Evolutionary conservation across 371 early-diverging fungal species (phyloP), one percentile per base, ranked within the genome.

Genomic region (Mortierella sp.): DNA sequence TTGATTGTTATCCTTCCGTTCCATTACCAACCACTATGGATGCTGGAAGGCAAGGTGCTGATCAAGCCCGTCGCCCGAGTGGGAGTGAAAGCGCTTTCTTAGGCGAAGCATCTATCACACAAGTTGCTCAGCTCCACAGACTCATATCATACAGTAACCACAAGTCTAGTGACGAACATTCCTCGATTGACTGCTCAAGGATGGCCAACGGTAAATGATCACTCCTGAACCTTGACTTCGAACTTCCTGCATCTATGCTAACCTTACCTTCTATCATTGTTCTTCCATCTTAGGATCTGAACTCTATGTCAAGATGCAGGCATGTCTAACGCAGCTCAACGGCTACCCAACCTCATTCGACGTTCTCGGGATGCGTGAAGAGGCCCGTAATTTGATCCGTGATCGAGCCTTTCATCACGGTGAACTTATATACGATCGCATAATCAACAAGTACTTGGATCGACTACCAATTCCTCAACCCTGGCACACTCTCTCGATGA

Each of bases 401-500:
- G 60, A 71, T 21, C 47, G 63, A 9, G 57, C 54, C 6, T 17
- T 67, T 10, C 39, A 49, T 6, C 29, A 43, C 3, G 73, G 67
- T 2, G 43, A 27, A 1, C 49, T 44, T 19, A 31, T 61, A 16
- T 74, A 74, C 24, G 60, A 74, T 45, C 48, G 49, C 2, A 47
- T 53, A 37, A 67, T 74, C 64, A 74, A 68, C 49, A 27, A 39
- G n/a, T 57, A 63, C 24, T 53, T 74, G n/a, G 68, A 68, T 21
- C 55, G 49, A 17, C 55, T 52, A 25, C 60, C 76, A 3, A 63
- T 74, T 16, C 76, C 76, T 12, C 4, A 63, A 1, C 56, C 64
- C 3, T 68, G 76, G 68, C 76, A 74, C 37, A 60, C 63, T 0
- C 60, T 74, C 4, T 54, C 67, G 6, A 60, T 74, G 63, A 46